These are phyloP conservation scores for Boletus speciosus DNA, from an alignment of 768 basidiomycete genomes.

Conservation along the genomic window DNA sequence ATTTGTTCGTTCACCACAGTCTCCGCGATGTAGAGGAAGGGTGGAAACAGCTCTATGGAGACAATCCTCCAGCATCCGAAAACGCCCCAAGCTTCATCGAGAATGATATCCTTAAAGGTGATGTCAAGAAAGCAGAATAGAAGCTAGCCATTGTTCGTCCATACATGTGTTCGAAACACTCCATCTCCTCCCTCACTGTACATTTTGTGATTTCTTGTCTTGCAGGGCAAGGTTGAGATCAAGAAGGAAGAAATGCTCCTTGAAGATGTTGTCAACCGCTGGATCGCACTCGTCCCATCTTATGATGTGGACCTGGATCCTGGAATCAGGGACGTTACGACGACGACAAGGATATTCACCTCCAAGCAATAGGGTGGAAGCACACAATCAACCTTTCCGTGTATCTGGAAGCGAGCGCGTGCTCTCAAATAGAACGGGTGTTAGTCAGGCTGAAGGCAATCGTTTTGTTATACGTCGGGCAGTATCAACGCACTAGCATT, in stretches of 20 bases:
- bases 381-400: constrained; percentile 13
- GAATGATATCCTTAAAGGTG: background rate
- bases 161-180: background rate
- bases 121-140: constrained; percentile 17
- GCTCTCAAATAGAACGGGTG: constrained; percentile 1
- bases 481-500: constrained; percentile 16
- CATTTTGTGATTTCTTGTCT: background rate
- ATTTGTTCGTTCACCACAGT: background rate
- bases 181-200: background rate
- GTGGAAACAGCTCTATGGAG: background rate
- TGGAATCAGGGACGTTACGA: constrained; percentile 8
- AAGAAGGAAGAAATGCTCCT: constrained; percentile 21
- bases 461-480: constrained; percentile 18
- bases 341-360: constrained; percentile 6
- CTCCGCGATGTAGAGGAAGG: background rate
- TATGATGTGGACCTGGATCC: constrained; percentile 14
- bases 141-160: background rate
- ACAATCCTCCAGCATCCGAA: constrained; percentile 8
- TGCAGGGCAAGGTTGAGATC: constrained; percentile 11
- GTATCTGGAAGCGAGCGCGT: background rate
- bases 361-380: constrained; percentile 19
- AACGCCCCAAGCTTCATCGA: constrained; percentile 7
- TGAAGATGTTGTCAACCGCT: constrained; percentile 16
- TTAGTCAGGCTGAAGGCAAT: constrained; percentile 11
- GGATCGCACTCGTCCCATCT: constrained; percentile 1